phyloP scores from a whole-genome alignment of 345 rosid species.

The Dimocarpus longan region DNA sequence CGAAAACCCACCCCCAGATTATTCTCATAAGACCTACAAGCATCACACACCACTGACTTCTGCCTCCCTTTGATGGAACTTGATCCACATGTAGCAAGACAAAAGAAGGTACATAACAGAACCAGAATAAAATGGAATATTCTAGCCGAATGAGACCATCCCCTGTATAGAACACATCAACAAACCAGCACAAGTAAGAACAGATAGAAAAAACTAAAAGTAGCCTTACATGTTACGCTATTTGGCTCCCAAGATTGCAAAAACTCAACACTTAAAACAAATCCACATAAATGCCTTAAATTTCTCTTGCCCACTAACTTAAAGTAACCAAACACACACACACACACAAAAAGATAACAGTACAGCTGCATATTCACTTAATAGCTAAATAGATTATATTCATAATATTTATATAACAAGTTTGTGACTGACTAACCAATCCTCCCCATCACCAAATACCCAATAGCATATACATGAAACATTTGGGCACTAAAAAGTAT shows the following conservation, averaged over 20 bases:
- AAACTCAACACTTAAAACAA: background rate
- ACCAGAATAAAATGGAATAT: constrained; percentile 47
- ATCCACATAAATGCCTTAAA: background rate
- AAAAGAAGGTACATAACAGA: constrained; percentile 56
- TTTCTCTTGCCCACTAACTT: too few relatives aligned
- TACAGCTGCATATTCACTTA: background rate
- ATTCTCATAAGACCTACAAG: constrained; percentile 43
- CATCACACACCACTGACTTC: constrained; percentile 45
- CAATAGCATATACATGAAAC: background rate
- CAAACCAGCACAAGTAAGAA: constrained; percentile 8
- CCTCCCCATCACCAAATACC: background rate
- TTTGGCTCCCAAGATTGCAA: background rate
- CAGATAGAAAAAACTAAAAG: background rate
- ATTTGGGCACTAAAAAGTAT: background rate
- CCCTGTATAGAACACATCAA: constrained; percentile 49
- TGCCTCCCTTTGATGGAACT: constrained; percentile 46
- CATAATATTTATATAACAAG: background rate
- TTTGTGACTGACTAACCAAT: background rate
- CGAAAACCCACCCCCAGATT: constrained; percentile 30
- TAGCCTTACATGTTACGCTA: constrained; percentile 9
- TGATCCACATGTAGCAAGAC: constrained; percentile 41
- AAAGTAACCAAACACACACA: background rate
- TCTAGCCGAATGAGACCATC: constrained; percentile 38
- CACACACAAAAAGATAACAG: background rate
- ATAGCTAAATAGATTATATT: background rate